Conservation (phyloP, 129 eudicot genomes). For the Chrysanthemum makinoi region DNA sequence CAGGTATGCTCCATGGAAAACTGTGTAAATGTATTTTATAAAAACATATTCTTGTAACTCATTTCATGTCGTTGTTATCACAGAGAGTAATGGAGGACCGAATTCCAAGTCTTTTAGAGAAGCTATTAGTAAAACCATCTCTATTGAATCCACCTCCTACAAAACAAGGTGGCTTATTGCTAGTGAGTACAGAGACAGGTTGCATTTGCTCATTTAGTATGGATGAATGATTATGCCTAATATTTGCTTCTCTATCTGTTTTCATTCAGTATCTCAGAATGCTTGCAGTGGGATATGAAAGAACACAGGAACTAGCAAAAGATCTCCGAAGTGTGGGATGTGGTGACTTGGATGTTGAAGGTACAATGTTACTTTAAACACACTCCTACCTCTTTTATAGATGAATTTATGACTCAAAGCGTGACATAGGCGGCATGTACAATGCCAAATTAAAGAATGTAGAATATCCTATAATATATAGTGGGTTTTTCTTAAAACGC, state of each 20-base stretch:
- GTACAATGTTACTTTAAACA: conserved; percentile 31
- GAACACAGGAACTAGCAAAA: conserved; percentile 82
- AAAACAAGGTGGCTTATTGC: conserved; percentile 79
- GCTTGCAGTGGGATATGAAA: conserved; percentile 88
- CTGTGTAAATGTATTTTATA: not conserved
- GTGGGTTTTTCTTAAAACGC: not conserved
- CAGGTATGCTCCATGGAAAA: conserved; percentile 53
- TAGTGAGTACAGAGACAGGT: conserved; percentile 51
- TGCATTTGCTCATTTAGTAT: conserved; percentile 6
- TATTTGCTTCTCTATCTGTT: conserved; percentile 1
- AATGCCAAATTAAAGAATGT: too few relatives aligned
- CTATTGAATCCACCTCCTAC: conserved; percentile 67
- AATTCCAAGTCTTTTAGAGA: conserved; percentile 80
- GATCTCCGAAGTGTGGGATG: conserved; percentile 83
- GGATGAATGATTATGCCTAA: not conserved
- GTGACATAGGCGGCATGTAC: not conserved
- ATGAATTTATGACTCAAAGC: conserved; percentile 13
- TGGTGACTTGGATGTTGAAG: conserved; percentile 98
- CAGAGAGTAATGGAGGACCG: conserved; percentile 93
- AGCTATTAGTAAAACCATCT: conserved; percentile 74
- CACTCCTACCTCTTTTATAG: conserved; percentile 14
- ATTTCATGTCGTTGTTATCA: conserved; percentile 15
- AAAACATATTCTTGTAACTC: not conserved
- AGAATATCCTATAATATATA: too few relatives aligned
- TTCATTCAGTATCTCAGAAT: conserved; percentile 82